These are phyloP conservation scores for Coleophoma cylindrospora DNA, from an alignment of 2,329 filamentous ascomycete species.

Conservation along the genomic window DNA sequence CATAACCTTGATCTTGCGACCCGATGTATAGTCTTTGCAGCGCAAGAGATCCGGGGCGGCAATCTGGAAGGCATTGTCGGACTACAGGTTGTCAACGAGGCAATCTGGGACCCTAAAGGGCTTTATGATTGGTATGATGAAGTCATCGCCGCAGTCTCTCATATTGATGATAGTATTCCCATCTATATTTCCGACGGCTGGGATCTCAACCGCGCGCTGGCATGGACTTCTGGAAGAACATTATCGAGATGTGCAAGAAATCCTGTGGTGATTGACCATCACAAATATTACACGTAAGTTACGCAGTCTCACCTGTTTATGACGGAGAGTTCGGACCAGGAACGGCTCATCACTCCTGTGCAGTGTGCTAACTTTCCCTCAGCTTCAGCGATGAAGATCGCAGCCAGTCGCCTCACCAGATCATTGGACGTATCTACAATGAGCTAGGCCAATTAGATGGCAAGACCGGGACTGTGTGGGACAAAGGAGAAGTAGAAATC, in stretches of 20 bases:
- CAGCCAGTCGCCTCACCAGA: conserved; percentile 42
- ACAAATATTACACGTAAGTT: conserved; percentile 46
- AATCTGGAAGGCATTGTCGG: conserved; percentile 38
- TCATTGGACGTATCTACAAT: conserved; percentile 37
- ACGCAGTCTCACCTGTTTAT: no score
- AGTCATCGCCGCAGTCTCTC: conserved; percentile 38
- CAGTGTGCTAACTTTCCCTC: background rate
- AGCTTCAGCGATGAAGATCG: conserved; percentile 46
- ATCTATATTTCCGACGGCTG: conserved; percentile 55
- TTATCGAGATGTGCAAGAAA: conserved; percentile 22
- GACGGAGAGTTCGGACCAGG: no score
- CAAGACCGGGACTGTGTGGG: conserved; percentile 40
- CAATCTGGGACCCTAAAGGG: conserved; percentile 39
- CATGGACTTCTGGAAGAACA: conserved; percentile 39
- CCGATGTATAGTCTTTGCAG: conserved; percentile 44
- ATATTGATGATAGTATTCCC: conserved; percentile 43
- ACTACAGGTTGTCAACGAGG: conserved; percentile 54
- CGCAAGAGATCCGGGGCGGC: conserved; percentile 35
- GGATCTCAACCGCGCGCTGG: conserved; percentile 40
- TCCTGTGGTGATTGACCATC: conserved; percentile 52
- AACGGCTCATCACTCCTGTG: background rate
- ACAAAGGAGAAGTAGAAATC: conserved; percentile 42
- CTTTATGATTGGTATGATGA: conserved; percentile 55
- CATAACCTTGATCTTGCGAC: conserved; percentile 38
- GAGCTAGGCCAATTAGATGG: conserved; percentile 40